Conservation (phyloP, 805 yeast genomes). For the Clavispora santaluciae region DNA sequence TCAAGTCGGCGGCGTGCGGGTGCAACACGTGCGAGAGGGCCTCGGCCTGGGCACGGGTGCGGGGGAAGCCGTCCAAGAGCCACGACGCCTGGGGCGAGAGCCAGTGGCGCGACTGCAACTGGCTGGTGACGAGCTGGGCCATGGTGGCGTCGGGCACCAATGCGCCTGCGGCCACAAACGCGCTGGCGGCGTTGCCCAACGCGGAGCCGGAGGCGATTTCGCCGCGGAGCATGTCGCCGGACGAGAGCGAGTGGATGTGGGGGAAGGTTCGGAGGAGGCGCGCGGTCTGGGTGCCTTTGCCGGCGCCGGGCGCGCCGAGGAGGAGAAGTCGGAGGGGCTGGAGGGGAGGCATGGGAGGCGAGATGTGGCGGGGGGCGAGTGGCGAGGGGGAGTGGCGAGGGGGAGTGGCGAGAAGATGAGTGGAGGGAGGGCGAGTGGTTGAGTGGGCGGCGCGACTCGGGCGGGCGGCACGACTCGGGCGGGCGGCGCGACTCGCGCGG, state of each 20-base stretch:
- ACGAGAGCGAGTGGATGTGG: conserved; percentile 56
- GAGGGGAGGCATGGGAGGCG: conserved; percentile 1
- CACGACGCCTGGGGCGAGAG: conserved; percentile 47
- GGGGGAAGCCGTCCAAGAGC: conserved; percentile 90
- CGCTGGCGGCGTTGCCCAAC: conserved; percentile 54
- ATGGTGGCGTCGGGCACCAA: conserved; percentile 72
- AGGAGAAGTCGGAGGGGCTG: conserved; percentile 61
- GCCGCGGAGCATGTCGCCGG: conserved; percentile 77
- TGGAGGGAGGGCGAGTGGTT: not conserved
- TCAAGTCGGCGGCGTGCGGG: conserved; percentile 41
- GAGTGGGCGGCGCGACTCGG: too few species aligned
- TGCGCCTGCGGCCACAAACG: conserved; percentile 55
- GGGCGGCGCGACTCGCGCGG: too few species aligned
- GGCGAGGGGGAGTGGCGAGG: not conserved
- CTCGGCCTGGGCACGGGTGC: conserved; percentile 71
- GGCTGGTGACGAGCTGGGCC: conserved; percentile 51
- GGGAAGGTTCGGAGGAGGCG: conserved; percentile 54
- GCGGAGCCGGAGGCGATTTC: conserved; percentile 54
- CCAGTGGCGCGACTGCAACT: conserved; percentile 42
- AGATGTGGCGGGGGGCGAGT: not conserved
- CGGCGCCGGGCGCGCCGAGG: conserved; percentile 94
- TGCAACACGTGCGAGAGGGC: conserved; percentile 45
- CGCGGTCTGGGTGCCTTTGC: conserved; percentile 86
- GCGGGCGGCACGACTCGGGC: too few species aligned
- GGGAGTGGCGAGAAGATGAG: not conserved